phyloP scores from a whole-genome alignment of 2,329 filamentous ascomycete species.

The Pyrenochaeta sp. region DNA sequence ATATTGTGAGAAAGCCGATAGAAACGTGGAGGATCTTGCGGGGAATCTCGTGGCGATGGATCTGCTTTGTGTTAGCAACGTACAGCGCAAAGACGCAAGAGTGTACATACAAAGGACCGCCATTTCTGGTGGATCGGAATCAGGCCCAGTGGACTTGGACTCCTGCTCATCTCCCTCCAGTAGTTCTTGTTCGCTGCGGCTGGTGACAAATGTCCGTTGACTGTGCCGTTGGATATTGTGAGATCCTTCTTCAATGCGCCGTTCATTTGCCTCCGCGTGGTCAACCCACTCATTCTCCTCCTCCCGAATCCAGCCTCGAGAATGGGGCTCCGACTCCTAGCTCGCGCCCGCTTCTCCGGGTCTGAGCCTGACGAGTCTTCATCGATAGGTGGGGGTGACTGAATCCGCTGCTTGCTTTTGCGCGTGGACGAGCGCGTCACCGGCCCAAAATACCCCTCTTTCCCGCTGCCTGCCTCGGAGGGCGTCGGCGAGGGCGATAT shows the following conservation, averaged over 20 bases:
- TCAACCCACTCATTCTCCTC: constrained; percentile 62
- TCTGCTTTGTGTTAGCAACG: constrained; percentile 40
- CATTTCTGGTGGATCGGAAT: constrained; percentile 96
- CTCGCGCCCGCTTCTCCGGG: constrained; percentile 68
- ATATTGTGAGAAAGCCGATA: constrained; percentile 92
- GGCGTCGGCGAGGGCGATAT: constrained; percentile 82
- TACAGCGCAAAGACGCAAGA: not conserved
- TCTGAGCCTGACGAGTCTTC: constrained; percentile 67
- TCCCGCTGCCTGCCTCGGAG: constrained; percentile 54
- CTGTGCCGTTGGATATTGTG: constrained; percentile 52
- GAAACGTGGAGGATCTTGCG: constrained; percentile 93
- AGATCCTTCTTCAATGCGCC: constrained; percentile 49
- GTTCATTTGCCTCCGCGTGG: constrained; percentile 54
- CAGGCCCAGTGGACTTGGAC: constrained; percentile 88
- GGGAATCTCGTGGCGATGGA: constrained; percentile 94
- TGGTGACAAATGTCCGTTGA: constrained; percentile 77
- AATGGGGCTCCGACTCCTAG: constrained; percentile 75
- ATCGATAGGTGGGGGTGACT: constrained; percentile 67
- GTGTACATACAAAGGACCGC: constrained; percentile 74
- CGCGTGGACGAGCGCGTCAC: constrained; percentile 78
- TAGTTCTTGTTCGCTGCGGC: constrained; percentile 71
- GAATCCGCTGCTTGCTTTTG: constrained; percentile 62
- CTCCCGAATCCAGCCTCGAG: constrained; percentile 47
- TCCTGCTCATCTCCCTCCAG: constrained; percentile 89
- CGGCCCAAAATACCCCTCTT: constrained; percentile 74